Evolutionary conservation across 257 asterid species (phyloP).

Genomic region (Scutellaria baicalensis): DNA sequence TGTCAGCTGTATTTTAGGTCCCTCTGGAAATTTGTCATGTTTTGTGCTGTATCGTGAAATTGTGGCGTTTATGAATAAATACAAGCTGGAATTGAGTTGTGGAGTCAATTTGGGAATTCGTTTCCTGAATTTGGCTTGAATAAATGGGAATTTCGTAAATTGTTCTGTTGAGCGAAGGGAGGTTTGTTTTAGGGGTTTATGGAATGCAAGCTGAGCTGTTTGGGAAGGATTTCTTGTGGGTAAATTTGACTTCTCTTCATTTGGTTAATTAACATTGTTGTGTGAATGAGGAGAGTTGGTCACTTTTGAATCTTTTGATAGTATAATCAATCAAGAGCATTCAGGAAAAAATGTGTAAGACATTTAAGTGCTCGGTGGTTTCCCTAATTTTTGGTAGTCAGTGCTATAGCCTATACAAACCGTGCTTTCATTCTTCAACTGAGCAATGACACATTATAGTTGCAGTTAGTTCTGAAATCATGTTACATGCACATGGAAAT

Average conservation of each 20-base stretch:
- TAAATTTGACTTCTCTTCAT: not conserved
- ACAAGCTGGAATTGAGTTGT: slow-evolving; percentile 18
- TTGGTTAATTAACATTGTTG: not conserved
- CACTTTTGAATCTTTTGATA: not conserved
- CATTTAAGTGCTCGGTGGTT: not conserved
- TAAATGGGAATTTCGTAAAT: not conserved
- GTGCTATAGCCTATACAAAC: not conserved
- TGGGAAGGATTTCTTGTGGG: not conserved
- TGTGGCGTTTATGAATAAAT: slow-evolving; percentile 3
- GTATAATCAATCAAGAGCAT: not conserved
- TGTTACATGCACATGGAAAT: not conserved
- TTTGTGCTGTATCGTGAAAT: not conserved
- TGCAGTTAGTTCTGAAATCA: not conserved
- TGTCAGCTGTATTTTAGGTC: not conserved
- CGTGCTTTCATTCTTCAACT: not conserved
- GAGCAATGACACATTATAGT: not conserved
- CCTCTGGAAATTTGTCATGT: not conserved
- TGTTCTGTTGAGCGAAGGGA: slow-evolving; percentile 4
- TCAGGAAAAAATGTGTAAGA: not conserved
- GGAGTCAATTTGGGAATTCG: slow-evolving; percentile 1
- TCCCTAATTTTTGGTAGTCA: not conserved
- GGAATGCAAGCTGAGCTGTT: not conserved
- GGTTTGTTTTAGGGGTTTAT: slow-evolving; percentile 16
- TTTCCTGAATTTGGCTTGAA: slow-evolving; percentile 7
- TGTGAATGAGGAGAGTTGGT: slow-evolving; percentile 2